Evolutionary conservation across 345 rosid species (phyloP).

Genomic region (Citrus australasica): DNA sequence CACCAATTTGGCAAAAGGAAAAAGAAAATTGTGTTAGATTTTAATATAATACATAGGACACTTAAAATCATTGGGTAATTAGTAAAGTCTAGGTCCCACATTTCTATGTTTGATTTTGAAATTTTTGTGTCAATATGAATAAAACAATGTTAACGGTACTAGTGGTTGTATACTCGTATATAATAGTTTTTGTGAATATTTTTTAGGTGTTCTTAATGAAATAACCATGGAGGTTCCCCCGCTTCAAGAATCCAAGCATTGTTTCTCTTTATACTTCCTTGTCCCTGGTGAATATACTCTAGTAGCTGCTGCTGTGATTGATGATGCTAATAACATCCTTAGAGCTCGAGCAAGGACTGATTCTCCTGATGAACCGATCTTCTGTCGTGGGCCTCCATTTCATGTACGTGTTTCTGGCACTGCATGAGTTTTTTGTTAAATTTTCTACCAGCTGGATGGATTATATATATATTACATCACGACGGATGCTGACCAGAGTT

Average conservation of each 20-base stretch:
- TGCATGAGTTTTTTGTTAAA: slow-evolving; percentile 19
- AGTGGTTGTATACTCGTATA: no score
- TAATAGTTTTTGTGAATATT: not conserved
- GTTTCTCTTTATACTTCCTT: slow-evolving; percentile 81
- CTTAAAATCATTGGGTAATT: not conserved
- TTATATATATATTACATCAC: not conserved
- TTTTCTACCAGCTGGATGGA: not conserved
- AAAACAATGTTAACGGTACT: not conserved
- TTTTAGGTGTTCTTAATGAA: slow-evolving; percentile 70
- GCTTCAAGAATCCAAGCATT: slow-evolving; percentile 63
- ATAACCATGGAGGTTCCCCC: slow-evolving; percentile 77
- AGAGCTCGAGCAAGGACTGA: slow-evolving; percentile 75
- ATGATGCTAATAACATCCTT: slow-evolving; percentile 77
- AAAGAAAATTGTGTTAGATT: not conserved
- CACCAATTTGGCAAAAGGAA: not conserved
- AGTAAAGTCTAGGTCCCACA: not conserved
- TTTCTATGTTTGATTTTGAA: not conserved
- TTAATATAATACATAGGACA: not conserved
- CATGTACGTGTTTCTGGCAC: slow-evolving; percentile 69
- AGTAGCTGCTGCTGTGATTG: slow-evolving; percentile 82
- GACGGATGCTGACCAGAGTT: not conserved
- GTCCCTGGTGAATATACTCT: slow-evolving; percentile 94
- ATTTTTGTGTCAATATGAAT: not conserved
- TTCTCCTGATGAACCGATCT: slow-evolving; percentile 79
- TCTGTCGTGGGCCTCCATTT: slow-evolving; percentile 94